phyloP scores from a whole-genome alignment of 345 rosid genomes.

The Eucalyptus pumila region DNA sequence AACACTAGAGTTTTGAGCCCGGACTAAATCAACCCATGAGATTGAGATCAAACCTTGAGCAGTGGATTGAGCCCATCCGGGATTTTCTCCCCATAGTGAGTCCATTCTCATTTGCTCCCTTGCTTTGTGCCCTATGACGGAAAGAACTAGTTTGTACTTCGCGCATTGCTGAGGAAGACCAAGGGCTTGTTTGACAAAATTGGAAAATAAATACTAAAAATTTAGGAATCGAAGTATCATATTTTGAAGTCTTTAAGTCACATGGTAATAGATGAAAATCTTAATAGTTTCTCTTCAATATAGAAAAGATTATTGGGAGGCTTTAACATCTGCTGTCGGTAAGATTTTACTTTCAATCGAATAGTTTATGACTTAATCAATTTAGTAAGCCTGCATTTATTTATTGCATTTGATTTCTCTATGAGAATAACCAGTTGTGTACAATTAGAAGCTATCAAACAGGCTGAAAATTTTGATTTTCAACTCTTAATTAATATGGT shows the following conservation, averaged over 20 bases:
- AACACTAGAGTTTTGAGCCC: no score
- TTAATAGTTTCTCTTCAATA: not conserved
- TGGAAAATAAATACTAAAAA: not conserved
- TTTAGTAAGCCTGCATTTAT: not conserved
- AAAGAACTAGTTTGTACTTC: not conserved
- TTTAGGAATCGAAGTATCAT: not conserved
- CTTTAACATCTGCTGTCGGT: accelerated
- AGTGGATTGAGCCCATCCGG: not conserved
- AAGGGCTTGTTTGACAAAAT: not conserved
- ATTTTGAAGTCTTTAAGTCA: not conserved
- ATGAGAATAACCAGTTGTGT: not conserved
- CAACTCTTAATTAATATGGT: not conserved
- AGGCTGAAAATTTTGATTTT: not conserved
- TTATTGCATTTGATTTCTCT: not conserved
- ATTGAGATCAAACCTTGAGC: not conserved
- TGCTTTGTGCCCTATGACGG: not conserved
- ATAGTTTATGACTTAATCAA: not conserved
- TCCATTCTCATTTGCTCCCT: not conserved
- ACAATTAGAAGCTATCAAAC: not conserved
- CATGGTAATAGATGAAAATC: not conserved
- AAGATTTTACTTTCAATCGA: not conserved
- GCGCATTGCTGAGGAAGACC: not conserved
- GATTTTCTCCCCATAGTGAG: not conserved
- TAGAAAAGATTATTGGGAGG: not conserved
- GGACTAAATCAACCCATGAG: no score